Percentiles rank a stretch among this genome's conserved stretches.
These are phyloP conservation scores for Arabidopsis hybrid DNA, from an alignment of 441 rosid genomes.

Conservation along the genomic window DNA sequence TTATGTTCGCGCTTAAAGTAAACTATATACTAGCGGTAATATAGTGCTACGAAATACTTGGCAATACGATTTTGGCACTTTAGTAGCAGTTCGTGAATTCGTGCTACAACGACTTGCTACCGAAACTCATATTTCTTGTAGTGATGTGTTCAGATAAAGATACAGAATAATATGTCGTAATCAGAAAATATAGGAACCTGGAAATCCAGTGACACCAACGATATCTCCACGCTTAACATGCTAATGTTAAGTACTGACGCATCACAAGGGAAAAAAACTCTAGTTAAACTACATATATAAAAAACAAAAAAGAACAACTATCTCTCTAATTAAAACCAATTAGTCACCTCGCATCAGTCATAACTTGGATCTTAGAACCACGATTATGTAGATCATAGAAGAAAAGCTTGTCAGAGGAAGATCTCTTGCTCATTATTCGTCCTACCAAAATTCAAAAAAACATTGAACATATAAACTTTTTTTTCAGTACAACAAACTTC, in stretches of 20 bases:
- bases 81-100: too few relatives aligned
- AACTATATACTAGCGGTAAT: too few relatives aligned
- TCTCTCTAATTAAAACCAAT: background rate
- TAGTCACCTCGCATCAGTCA: slow-evolving; percentile 75
- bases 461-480: background rate
- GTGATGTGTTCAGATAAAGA: slow-evolving; percentile 7
- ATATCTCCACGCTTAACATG: slow-evolving; percentile 83
- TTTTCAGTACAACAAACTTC: background rate
- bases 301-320: background rate
- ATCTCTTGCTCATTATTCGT: slow-evolving; percentile 77
- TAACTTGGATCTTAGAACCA: slow-evolving; percentile 80
- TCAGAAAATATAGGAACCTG: slow-evolving; percentile 55
- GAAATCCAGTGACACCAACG: slow-evolving; percentile 85
- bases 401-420: slow-evolving; percentile 75
- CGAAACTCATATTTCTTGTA: too few relatives aligned
- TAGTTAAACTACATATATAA: background rate
- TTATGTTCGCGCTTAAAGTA: too few relatives aligned
- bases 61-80: too few relatives aligned
- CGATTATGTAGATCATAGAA: slow-evolving; percentile 74
- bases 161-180: background rate
- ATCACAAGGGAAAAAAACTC: slow-evolving; percentile 7
- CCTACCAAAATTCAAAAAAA: slow-evolving; percentile 51
- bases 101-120: too few relatives aligned
- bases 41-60: too few relatives aligned
- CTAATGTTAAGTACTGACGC: slow-evolving; percentile 45